Evolutionary conservation across 2,329 filamentous ascomycete genomes (phyloP), one percentile per base, ranked within the genome.

Genomic region (Nigrospora osmanthi): DNA sequence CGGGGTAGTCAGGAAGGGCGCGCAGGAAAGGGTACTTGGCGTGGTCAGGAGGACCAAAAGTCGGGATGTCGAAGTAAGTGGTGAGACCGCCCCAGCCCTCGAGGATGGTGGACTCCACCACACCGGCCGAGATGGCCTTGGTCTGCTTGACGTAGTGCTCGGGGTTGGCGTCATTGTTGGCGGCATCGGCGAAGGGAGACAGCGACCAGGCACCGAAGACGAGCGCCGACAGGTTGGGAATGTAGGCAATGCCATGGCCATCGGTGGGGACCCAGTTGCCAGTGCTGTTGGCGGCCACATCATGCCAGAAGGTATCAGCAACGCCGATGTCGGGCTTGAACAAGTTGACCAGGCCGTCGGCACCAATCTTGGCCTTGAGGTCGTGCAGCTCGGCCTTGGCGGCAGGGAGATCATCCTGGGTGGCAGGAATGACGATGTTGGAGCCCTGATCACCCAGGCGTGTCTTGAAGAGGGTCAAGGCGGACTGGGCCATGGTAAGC

Each of bases 61-160:
- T 57, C 9, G 62, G 62, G n/a, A 67, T 57, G 19, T 59, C 58
- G 34, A 66, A 59, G 47, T 64, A 61, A 50, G 58, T 66, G 10
- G 51, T 58, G 37, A 68, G 58, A 42, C 62, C 60, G 37, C 55
- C 54, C 55, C 56, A 58, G 19, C 56, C 55, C 38, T 58, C 56
- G 11, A 58, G 51, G 38, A 61, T 59, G 32, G 51, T 48, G 17
- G 57, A 56, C 2, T 47, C 38, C 4, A 51, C 46, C 3, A 36
- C 17, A 2, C 52, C 51, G 3, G 42, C 41, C 3, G 48, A 13
- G 5, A 43, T 48, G 15, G 41, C 32, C 6, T 45, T 45, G 2
- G 56, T 58, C 7, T 54, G 37, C 40, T 59, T 58, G 34, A 49
- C 47, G 43, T 59, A 61, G 47, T 58, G 57, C 49, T 61, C 57